Conservation (phyloP, 208 protist genomes). For the Porcisia deanei region DNA sequence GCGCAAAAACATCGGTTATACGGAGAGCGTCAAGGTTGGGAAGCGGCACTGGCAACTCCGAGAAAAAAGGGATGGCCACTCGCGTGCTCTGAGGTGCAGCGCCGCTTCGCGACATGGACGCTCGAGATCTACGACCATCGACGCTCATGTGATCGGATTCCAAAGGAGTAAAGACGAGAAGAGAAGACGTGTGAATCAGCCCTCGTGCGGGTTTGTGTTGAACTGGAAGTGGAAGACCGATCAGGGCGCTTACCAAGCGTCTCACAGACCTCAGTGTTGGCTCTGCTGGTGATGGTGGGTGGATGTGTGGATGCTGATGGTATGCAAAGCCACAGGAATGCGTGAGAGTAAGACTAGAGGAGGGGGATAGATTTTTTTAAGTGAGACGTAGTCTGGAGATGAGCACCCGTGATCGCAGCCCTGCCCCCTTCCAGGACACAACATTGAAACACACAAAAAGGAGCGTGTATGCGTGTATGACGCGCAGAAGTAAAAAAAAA, state of each 20-base stretch:
- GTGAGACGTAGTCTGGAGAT: neutral
- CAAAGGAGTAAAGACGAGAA: too few relatives aligned
- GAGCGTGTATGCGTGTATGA: neutral
- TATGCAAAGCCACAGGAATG: neutral
- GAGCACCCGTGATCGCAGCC: neutral
- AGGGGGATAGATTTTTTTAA: neutral
- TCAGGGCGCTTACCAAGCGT: neutral
- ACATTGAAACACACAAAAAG: neutral
- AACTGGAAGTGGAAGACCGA: neutral
- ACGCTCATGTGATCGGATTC: constrained; percentile 8
- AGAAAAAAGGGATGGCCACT: constrained; percentile 9
- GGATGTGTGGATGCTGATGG: neutral
- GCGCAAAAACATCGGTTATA: constrained; percentile 20
- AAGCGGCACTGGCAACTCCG: constrained; percentile 26
- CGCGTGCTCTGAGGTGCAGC: neutral
- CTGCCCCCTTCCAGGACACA: neutral
- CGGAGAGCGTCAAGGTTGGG: constrained; percentile 26
- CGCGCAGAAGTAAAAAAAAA: neutral
- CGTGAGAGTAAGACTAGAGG: neutral
- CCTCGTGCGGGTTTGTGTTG: neutral
- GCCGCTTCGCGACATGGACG: constrained; percentile 12
- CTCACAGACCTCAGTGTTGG: neutral
- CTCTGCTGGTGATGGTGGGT: neutral
- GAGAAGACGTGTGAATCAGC: neutral
- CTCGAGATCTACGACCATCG: constrained; percentile 21